These are phyloP conservation scores for Ophiostoma quercus DNA, from an alignment of 2,329 filamentous ascomycete species.

Conservation along the genomic window DNA sequence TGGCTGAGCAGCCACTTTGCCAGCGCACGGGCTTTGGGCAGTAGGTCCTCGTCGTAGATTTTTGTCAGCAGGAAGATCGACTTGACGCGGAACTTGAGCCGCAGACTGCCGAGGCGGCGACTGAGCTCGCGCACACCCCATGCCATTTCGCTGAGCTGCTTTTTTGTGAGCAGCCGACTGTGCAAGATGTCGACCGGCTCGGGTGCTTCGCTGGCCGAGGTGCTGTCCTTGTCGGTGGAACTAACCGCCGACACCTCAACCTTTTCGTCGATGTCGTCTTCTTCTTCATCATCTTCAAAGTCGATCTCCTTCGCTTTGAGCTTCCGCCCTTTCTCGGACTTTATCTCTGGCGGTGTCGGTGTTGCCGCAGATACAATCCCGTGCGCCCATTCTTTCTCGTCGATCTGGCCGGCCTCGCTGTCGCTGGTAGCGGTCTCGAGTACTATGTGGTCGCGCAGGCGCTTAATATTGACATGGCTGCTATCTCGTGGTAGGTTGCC, in stretches of 20 bases:
- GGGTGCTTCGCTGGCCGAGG: conserved; percentile 39
- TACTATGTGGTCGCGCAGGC: conserved; percentile 25
- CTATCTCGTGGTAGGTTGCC: not conserved
- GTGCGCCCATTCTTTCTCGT: conserved; percentile 52
- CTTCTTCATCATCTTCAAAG: not conserved
- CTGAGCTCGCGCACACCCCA: conserved; percentile 90
- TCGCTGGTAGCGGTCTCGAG: conserved; percentile 42
- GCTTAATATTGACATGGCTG: not conserved
- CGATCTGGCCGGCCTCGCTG: conserved; percentile 47
- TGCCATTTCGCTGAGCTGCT: conserved; percentile 93
- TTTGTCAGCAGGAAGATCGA: conserved; percentile 88
- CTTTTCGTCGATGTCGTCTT: not conserved
- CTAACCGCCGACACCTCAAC: not conserved
- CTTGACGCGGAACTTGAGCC: conserved; percentile 73
- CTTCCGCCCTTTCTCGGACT: not conserved
- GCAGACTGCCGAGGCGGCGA: conserved; percentile 76
- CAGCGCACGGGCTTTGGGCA: conserved; percentile 70
- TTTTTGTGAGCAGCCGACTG: conserved; percentile 83
- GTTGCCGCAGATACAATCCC: conserved; percentile 38
- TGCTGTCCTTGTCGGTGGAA: conserved; percentile 16
- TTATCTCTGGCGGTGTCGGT: not conserved
- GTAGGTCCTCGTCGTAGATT: conserved; percentile 75
- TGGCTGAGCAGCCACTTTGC: conserved; percentile 73
- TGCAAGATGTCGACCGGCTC: conserved; percentile 42
- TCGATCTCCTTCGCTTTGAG: not conserved